Evolutionary conservation across 352 stramenopile genomes (phyloP).

Genomic region (Phytopythium delawarense): DNA sequence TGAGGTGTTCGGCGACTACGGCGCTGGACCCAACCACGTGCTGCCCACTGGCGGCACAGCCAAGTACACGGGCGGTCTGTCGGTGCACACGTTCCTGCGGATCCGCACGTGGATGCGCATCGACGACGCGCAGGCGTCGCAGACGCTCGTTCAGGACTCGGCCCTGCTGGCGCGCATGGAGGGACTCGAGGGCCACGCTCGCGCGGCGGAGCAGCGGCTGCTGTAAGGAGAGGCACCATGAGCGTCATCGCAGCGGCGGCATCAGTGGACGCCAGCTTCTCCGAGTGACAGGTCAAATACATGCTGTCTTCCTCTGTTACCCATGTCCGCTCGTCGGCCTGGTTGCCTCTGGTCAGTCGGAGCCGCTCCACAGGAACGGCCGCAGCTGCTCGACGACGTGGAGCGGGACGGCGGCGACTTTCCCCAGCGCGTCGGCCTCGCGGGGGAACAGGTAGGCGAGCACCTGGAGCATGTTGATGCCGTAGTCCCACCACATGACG

Average conservation of each 20-base stretch:
- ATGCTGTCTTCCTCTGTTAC: constrained; percentile 13
- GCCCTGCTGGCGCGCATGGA: constrained; percentile 92
- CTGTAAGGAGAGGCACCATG: constrained; percentile 27
- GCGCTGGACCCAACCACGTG: constrained; percentile 98
- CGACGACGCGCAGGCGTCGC: constrained; percentile 80
- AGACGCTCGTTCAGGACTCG: constrained; percentile 91
- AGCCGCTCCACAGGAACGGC: neutral
- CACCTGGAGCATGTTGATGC: constrained; percentile 43
- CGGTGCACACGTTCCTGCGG: constrained; percentile 97
- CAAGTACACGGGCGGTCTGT: constrained; percentile 97
- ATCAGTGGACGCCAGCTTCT: neutral
- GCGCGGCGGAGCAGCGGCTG: constrained; percentile 74
- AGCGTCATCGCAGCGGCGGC: neutral
- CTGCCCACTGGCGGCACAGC: constrained; percentile 96
- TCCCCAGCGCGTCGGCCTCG: constrained; percentile 34
- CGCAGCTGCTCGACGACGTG: constrained; percentile 11
- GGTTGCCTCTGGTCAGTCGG: neutral
- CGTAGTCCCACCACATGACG: constrained; percentile 53
- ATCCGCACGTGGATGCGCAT: constrained; percentile 99
- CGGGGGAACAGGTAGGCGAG: constrained; percentile 36
- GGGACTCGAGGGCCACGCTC: constrained; percentile 78
- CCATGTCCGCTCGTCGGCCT: neutral
- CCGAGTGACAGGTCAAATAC: constrained; percentile 22
- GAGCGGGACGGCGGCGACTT: constrained; percentile 23
- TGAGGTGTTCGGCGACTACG: constrained; percentile 97